Evolutionary conservation across 768 basidiomycete species (phyloP), one percentile per base, ranked within the genome.

Genomic region (Coprinopsis sp.): DNA sequence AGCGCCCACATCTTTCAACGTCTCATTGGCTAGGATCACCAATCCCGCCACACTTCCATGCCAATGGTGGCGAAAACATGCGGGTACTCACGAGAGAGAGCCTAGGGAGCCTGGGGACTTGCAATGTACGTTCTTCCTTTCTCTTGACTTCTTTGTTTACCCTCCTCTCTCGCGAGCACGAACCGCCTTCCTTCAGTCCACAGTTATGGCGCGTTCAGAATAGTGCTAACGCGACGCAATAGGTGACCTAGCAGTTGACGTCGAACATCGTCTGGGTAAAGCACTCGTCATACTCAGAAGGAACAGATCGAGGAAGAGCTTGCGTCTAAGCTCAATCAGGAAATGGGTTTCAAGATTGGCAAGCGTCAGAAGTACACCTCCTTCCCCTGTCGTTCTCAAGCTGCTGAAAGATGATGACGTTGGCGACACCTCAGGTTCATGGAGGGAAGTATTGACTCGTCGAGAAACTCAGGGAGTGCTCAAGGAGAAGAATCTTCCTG

Each of bases 51-150:
- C 90, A 4, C 79, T 84, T 51, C n/a, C 81, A 86, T 72, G 82
- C 85, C 71, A 91, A 94, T 62, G 90, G 92, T 63, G 84, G 93
- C 66, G 92, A 96, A 63, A 87, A 94, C 64, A 85, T 95, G 55
- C 87, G 92, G 22, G 95, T 94, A 3, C 88, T 96, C 67, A 94
- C 92, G 81, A 85, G 86, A 33, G 95, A 98, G 67, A 91, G 97
- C 50, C 87, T 98, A 54, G 86, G 87, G 36, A 91, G 94, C 31
- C 96, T 98, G 80, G 97, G 97, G 72, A n/a, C n/a, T n/a, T n/a
- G n/a, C n/a, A n/a, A n/a, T n/a, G n/a, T n/a, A n/a, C n/a, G n/a
- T n/a, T n/a, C n/a, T n/a, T n/a, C n/a, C n/a, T n/a, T n/a, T n/a
- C n/a, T n/a, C n/a, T n/a, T n/a, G n/a, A n/a, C n/a, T n/a, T n/a